Evolutionary conservation across 768 basidiomycete species (phyloP), one percentile per base, ranked within the genome.

Genomic region (Hygrophorus russula): DNA sequence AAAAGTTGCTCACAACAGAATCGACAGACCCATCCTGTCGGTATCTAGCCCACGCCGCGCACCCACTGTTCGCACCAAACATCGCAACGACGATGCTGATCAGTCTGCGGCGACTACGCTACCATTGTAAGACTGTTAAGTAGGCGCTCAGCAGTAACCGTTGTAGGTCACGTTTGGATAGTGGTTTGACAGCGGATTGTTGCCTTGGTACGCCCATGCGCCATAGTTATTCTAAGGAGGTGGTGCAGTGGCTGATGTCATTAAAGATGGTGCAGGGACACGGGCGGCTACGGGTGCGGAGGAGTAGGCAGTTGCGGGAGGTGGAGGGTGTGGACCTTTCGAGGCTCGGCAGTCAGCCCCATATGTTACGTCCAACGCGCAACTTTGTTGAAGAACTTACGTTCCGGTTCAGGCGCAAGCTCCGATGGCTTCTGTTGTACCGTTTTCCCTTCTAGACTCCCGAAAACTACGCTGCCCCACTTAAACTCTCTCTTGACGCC

Each of bases 381-480:
- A 19, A 19, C 13, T 41, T 7, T 30, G 10, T 24, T 24, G 24
- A 24, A n/a, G 9, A 36, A 61, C 74, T 65, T 60, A 77, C 76
- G 62, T 54, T 59, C 58, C 63, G 65, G 56, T 39, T 73, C 71
- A 31, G 63, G 53, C 9, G 64, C 63, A 20, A 69, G 59, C 49
- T 80, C 80, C 2, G 73, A 68, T 14, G 82, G 82, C 51, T 81
- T 84, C 55, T 83, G 82, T 41, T 73, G 72, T n/a, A 85, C 74
- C 42, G 78, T 76, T 4, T 46, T 39, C 11, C 67, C 74, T 36
- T 83, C 82, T 1, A 75, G 79, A 39, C 70, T 78, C n/a, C 82
- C 84, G 46, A 86, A 81, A 14, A 88, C 71, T 14, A 89, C 76
- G 52, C 78, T 80, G 20, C 78, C 74, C 86, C 86, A 89, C 57